Percentiles rank a stretch among this genome's conserved stretches.
Evolutionary conservation across 208 protist species (phyloP).

Genomic region (Leptomonas seymouri): DNA sequence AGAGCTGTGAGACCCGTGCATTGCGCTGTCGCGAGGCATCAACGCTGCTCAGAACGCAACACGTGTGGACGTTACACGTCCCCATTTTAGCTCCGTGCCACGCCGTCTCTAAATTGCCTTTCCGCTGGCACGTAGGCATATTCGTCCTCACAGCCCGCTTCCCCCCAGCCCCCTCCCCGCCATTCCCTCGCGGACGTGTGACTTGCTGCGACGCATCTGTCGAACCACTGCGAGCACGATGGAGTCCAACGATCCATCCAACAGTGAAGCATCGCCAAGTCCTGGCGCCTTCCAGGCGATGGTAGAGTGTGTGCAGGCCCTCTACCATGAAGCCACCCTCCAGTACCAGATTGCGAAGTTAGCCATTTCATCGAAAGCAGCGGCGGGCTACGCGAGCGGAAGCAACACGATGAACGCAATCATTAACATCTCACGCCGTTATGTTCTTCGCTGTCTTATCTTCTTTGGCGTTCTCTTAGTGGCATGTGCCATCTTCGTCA

Average conservation of each 20-base stretch:
- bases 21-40: too few species aligned
- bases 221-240: not conserved
- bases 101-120: too few species aligned
- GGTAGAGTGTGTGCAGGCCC: conserved; percentile 14
- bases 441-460: conserved; percentile 18
- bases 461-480: conserved; percentile 28
- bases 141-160: not conserved
- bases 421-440: conserved; percentile 16
- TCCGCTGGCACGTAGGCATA: too few species aligned
- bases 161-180: not conserved
- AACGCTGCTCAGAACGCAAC: too few species aligned
- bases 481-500: conserved; percentile 3
- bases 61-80: too few species aligned
- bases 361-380: not conserved
- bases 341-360: conserved; percentile 10
- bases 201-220: not conserved
- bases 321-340: conserved; percentile 6
- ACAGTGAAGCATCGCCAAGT: not conserved
- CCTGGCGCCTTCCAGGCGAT: conserved; percentile 1
- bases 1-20: too few species aligned
- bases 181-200: not conserved
- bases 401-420: not conserved
- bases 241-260: not conserved
- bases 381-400: conserved; percentile 1
- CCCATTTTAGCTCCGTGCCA: too few species aligned